Percentiles rank a stretch among this genome's conserved stretches.
Conservation (phyloP, 176 grass and related monocot genomes). For the Eremochloa ophiuroides region DNA sequence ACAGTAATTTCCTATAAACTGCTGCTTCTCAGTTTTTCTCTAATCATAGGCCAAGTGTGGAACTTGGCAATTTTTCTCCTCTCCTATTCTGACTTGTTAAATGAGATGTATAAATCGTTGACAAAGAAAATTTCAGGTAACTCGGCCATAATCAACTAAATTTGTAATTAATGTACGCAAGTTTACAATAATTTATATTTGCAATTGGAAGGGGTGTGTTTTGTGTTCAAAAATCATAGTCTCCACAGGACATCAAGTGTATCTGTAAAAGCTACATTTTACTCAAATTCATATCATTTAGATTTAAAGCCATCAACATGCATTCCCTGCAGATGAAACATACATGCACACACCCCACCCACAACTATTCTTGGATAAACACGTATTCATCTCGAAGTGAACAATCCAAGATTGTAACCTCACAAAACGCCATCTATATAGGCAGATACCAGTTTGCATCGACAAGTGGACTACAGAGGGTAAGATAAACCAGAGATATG, state of each 20-base stretch:
- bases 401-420: neutral
- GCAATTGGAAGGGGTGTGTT: neutral
- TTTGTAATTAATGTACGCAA: neutral
- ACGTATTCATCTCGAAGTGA: neutral
- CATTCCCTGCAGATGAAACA: neutral
- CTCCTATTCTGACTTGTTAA: neutral
- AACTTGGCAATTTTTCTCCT: neutral
- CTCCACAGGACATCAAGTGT: neutral
- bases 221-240: neutral
- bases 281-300: neutral
- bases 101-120: neutral
- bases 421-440: neutral
- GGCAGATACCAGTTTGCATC: neutral
- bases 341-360: neutral
- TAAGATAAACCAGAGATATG: neutral
- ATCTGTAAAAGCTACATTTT: constrained; percentile 24
- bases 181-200: neutral
- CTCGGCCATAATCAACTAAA: neutral
- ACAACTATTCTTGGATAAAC: neutral
- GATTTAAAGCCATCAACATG: neutral
- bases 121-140: neutral
- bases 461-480: neutral
- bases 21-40: neutral
- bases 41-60: neutral
- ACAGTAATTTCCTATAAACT: neutral